Base-by-base conservation (phyloP, 2,329 filamentous ascomycete genomes). In the Aspergillus proliferans region DNA sequence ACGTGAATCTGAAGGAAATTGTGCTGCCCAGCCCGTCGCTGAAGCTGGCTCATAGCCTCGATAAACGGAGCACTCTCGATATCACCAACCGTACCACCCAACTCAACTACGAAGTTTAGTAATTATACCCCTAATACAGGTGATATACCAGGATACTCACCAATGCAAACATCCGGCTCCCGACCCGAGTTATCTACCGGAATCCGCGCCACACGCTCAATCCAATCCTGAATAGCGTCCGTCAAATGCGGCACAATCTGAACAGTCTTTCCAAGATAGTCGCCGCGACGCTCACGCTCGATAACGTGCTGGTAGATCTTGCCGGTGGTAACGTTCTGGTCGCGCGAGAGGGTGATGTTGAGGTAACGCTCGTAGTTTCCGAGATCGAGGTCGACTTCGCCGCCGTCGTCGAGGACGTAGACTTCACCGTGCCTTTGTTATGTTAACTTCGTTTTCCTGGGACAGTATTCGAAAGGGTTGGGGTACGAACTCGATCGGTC, bases 271-370 rank as follows among this genome's bases (percentile, higher is more conserved):
- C 92, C 92, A 10, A 97, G 80, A 62, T 95, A 97, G 66, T 93
- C 85, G 48, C 83, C 84, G 53, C 74, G 72, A 56, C 84, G 75
- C 71, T 86, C 83, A 53, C 82, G 83, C 63, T 90, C 82, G 61
- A 95, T 90, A 47, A 96, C 91, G 61, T 87, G 83, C 64, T 88
- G 80, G 73, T 96, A 97, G 59, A 97, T 89, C 76, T 97, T 96
- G 65, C 93, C 93, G 5, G 92, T 95, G 3, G 93, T 98, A 71
- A 98, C 95, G 71, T 97, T 97, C 76, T 92, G 89, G 60, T 95
- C 90, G 53, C 85, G 79, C 7, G 83, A 88, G 52, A 97, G 78
- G 48, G 85, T 87, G 56, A 92, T 85, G 63, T 85, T 85, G 47
- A 95, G 83, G 66, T 95, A 95, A 40, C 85, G 80, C 67, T 88